phyloP scores from a whole-genome alignment of 1,284 basidiomycete genomes.

The Pseudozyma sp. region DNA sequence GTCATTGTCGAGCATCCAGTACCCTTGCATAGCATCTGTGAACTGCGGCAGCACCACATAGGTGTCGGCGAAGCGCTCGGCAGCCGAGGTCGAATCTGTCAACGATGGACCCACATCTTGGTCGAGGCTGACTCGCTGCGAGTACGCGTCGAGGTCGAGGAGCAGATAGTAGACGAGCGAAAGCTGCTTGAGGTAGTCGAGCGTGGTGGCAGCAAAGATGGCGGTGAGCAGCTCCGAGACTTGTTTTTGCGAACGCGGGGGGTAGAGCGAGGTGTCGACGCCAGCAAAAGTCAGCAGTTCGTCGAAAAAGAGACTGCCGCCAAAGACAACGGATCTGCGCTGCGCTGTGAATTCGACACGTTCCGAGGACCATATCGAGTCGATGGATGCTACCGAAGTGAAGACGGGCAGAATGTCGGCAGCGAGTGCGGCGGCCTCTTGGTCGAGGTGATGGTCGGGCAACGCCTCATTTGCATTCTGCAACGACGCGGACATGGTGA shows the following conservation, averaged over 20 bases:
- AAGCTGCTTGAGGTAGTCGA: slow-evolving; percentile 52
- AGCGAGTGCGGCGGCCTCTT: slow-evolving; percentile 34
- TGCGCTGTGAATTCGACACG: slow-evolving; percentile 12
- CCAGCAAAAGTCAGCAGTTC: slow-evolving; percentile 44
- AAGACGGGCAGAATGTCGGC: slow-evolving; percentile 40
- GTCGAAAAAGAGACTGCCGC: slow-evolving; percentile 47
- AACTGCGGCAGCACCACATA: slow-evolving; percentile 47
- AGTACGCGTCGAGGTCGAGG: slow-evolving; percentile 38
- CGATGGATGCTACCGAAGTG: slow-evolving; percentile 23
- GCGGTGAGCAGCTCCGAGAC: slow-evolving; percentile 29
- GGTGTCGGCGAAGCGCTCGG: slow-evolving; percentile 45
- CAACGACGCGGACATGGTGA: slow-evolving; percentile 19
- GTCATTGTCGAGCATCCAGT: slow-evolving; percentile 56
- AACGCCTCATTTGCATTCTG: slow-evolving; percentile 6
- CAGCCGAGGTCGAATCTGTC: slow-evolving; percentile 1
- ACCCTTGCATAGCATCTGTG: slow-evolving; percentile 50
- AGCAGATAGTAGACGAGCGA: slow-evolving; percentile 52
- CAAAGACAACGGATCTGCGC: slow-evolving; percentile 17
- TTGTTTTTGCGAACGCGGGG: slow-evolving; percentile 26
- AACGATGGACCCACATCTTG: not conserved
- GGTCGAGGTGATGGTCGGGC: slow-evolving; percentile 17
- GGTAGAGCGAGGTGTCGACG: slow-evolving; percentile 40
- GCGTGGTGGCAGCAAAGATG: slow-evolving; percentile 35
- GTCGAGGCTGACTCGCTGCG: slow-evolving; percentile 2
- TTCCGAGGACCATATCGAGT: slow-evolving; percentile 31